Percentiles rank a stretch among this genome's conserved stretches.
phyloP scores from a whole-genome alignment of 1,284 basidiomycete genomes.

The Apiotrichum gracile region DNA sequence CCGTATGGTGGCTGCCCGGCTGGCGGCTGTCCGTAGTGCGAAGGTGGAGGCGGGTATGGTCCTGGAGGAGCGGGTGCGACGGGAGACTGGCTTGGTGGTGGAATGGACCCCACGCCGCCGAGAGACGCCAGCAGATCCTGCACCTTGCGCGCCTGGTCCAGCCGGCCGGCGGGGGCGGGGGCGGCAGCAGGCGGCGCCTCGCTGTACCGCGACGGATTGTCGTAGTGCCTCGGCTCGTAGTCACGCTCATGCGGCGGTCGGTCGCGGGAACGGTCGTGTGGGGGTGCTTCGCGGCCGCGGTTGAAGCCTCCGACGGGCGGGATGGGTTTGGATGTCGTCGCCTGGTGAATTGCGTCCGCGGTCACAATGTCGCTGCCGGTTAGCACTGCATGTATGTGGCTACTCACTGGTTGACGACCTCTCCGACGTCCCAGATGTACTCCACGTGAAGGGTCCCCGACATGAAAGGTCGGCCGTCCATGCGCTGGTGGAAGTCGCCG shows the following conservation, averaged over 20 bases:
- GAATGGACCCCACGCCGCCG: slow-evolving; percentile 6
- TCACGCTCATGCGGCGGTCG: neutral
- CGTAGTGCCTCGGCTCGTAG: neutral
- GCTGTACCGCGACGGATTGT: slow-evolving; percentile 4
- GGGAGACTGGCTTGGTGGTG: neutral
- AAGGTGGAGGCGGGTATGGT: slow-evolving; percentile 1
- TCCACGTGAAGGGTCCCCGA: slow-evolving; percentile 82
- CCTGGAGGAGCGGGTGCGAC: neutral
- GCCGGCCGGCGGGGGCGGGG: slow-evolving; percentile 20
- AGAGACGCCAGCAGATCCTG: slow-evolving; percentile 32
- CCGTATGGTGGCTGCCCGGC: no score
- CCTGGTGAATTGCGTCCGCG: slow-evolving; percentile 9
- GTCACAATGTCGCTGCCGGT: slow-evolving; percentile 1
- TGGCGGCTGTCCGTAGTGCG: no score
- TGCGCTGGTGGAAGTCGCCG: slow-evolving; percentile 69
- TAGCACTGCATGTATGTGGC: no score
- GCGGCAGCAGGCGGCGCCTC: slow-evolving; percentile 7
- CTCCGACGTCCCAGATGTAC: slow-evolving; percentile 74
- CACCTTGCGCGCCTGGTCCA: slow-evolving; percentile 37
- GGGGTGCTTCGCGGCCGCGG: neutral
- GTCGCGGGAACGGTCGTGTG: neutral
- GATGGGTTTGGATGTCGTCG: neutral
- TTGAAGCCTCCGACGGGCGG: neutral
- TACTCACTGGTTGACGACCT: slow-evolving; percentile 42
- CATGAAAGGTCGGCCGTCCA: slow-evolving; percentile 69